A percentile compares a stretch with the other conserved stretches of the same genome.
Evolutionary conservation across 2,329 filamentous ascomycete genomes (phyloP).

Genomic region (Endothia cerciana): DNA sequence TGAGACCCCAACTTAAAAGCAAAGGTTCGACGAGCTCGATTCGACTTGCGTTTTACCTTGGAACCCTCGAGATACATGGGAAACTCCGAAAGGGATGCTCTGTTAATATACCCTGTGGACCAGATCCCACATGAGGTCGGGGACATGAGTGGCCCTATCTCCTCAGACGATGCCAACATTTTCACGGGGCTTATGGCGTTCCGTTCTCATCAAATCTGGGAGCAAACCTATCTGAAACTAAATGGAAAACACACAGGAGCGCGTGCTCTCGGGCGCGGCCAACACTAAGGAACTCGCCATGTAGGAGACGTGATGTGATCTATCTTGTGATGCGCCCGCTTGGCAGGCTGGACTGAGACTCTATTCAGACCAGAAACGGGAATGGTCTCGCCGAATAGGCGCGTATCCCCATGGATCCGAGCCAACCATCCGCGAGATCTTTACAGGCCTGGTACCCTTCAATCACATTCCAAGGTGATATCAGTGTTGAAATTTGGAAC

Average conservation of each 20-base stretch:
- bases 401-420: neutral
- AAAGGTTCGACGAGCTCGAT: neutral
- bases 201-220: neutral
- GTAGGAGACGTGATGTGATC: neutral
- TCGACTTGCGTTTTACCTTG: neutral
- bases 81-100: neutral
- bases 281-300: neutral
- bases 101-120: neutral
- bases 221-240: neutral
- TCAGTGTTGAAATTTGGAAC: neutral
- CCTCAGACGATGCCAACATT: neutral
- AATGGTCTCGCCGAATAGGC: constrained; percentile 19
- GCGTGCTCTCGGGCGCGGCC: neutral
- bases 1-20: neutral
- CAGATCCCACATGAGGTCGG: neutral
- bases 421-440: neutral
- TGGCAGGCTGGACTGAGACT: constrained; percentile 12
- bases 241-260: neutral
- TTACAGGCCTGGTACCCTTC: neutral
- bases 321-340: neutral
- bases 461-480: neutral
- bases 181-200: neutral
- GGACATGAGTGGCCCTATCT: neutral
- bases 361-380: constrained; percentile 29
- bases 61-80: neutral